A percentile compares a stretch with the other conserved stretches of the same genome.
Conservation (phyloP, 176 grass and related monocot genomes). For the Phoenix dactylifera region DNA sequence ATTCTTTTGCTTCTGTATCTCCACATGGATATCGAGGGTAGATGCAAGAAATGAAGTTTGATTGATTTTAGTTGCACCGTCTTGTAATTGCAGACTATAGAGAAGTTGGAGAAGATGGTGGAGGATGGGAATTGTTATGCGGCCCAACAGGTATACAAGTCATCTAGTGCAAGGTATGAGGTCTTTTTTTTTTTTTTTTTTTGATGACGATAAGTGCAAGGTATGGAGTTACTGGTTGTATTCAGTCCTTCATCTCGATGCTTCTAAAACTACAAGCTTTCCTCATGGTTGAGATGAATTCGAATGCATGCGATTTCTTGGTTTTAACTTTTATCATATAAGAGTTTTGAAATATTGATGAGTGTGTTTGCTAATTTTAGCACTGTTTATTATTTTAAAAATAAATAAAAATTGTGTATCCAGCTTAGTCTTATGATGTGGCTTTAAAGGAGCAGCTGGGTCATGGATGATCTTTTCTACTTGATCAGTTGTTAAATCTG, state of each 20-base stretch:
- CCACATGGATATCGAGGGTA: not conserved
- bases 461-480: not conserved
- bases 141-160: not conserved
- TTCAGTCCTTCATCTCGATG: too few relatives aligned
- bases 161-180: not conserved
- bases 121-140: not conserved
- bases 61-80: not conserved
- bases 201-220: not conserved
- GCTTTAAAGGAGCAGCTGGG: not conserved
- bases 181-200: too few relatives aligned
- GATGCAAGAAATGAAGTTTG: not conserved
- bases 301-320: not conserved
- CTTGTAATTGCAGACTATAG: not conserved
- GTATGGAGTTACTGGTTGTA: not conserved
- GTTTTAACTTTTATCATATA: not conserved
- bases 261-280: too few relatives aligned
- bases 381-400: too few relatives aligned
- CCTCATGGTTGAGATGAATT: too few relatives aligned
- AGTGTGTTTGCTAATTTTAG: not conserved
- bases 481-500: not conserved
- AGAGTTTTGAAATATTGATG: too few relatives aligned
- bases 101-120: constrained; percentile 1
- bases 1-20: not conserved
- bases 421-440: not conserved
- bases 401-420: too few relatives aligned